Evolutionary conservation across 768 basidiomycete species (phyloP), one percentile per base, ranked within the genome.

Genomic region (Trametes coccinea): DNA sequence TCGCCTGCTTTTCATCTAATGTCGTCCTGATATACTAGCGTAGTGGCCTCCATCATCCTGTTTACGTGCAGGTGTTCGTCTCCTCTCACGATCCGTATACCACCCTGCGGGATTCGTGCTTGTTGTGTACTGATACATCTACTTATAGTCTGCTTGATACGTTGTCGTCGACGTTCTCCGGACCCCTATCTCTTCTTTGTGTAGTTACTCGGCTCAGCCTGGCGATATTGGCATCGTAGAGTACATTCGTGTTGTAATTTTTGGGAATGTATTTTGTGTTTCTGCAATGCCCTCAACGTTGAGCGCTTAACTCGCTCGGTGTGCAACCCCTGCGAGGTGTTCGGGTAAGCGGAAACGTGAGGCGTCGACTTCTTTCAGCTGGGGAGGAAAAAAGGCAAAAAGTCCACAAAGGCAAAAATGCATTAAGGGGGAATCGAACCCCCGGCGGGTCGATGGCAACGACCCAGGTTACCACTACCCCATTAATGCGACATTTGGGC

Each of bases 341-440:
- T 22, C 22, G 22, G 22, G 22, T 22, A 22, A 22, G 22, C 22
- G 22, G 22, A 22, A 22, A 22, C 22, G 22, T 22, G 22, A 22
- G 22, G n/a, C n/a, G n/a, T n/a, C n/a, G n/a, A n/a, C n/a, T n/a
- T n/a, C n/a, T n/a, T n/a, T n/a, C n/a, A n/a, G n/a, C n/a, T n/a
- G n/a, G n/a, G n/a, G n/a, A n/a, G n/a, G 22, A 22, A 22, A 22
- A 22, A 22, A 22, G 22, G 22, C 22, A 22, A 22, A 22, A 22
- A 22, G 22, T 22, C 22, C 1, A 22, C 22, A 22, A 22, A 22
- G 22, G 22, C 22, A 1, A 22, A 1, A 22, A 22, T 22, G 87
- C 87, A 88, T 88, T 86, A 88, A 88, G 86, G 63, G 87, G 86
- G 87, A 88, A 89, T 89, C 85, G 86, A 89, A 89, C 87, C 86